Base-by-base conservation (phyloP, 257 asterid species). In the Nicotiana otophora region DNA sequence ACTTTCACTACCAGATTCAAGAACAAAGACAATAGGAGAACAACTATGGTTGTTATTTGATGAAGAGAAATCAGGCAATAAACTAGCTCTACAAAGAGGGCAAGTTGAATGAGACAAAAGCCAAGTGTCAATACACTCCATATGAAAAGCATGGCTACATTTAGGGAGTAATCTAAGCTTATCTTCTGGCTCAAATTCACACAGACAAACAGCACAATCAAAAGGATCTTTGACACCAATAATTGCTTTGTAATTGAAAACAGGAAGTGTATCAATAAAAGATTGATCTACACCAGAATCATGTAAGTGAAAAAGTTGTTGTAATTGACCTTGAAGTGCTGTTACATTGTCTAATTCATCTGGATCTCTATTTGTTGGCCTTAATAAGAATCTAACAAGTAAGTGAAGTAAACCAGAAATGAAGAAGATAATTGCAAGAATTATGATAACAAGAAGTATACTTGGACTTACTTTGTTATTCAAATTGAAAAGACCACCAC, bases 121-220 rank as follows among this genome's bases (percentile, higher is more conserved):
- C 99, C 99, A 96, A 46, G 99, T 96, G 54, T 96, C 99, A 55
- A 96, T 96, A 53, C 99, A 96, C 7, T 90, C 98, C 96, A 94
- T 90, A 89, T 96, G 99, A 83, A 96, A 96, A 34, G 99, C 99
- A 81, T 96, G 99, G 90, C 97, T 95, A 77, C 99, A 95, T 84
- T 92, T 91, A 1, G 99, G 98, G 53, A 95, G 84, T 81, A 92
- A 81, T 77, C 98, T 88, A 1, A 96, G 95, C 67, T 91, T 91
- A 86, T 96, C 97, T 3, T 96, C 99, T 4, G 82, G 83, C 78
- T 94, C 98, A 82, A 94, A 96, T 78, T 94, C 99, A 88, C 97
- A 94, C 78, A 96, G 77, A 68, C 99, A 96, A 7, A 96, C 98
- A 82, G 99, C 99, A 82, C 99, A 96, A 78, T 96, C 99, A 80